Percentiles rank a stretch among this genome's conserved stretches.
phyloP scores from a whole-genome alignment of 257 asterid genomes.

The Anisodus acutangulus region DNA sequence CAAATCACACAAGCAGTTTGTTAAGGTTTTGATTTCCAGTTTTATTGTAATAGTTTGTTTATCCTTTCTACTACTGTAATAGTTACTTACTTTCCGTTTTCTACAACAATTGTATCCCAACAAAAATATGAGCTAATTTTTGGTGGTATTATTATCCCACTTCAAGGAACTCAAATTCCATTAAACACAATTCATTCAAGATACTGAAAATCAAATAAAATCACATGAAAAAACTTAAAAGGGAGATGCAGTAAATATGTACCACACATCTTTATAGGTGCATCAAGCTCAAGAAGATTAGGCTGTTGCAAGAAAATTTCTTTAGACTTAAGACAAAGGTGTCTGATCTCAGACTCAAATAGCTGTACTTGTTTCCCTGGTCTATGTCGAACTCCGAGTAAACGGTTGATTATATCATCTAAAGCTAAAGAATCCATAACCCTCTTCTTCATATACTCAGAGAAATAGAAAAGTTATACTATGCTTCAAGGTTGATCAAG shows the following conservation, averaged over 20 bases:
- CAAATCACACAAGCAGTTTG: too few species aligned
- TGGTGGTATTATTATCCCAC: too few species aligned
- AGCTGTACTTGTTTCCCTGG: conserved; percentile 93
- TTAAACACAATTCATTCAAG: too few species aligned
- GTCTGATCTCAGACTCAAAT: conserved; percentile 79
- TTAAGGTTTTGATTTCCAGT: too few species aligned
- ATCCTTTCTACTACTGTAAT: too few species aligned
- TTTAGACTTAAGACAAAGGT: conserved; percentile 69
- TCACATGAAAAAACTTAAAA: neutral
- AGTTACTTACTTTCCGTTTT: too few species aligned
- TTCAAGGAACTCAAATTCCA: too few species aligned
- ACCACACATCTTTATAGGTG: conserved; percentile 96
- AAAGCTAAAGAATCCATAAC: conserved; percentile 63
- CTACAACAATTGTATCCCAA: too few species aligned
- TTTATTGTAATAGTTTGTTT: too few species aligned
- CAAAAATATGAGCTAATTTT: too few species aligned
- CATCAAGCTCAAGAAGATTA: conserved; percentile 92
- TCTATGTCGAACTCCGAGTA: conserved; percentile 73
- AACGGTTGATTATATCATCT: conserved; percentile 69
- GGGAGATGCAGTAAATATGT: neutral
- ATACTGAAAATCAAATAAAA: too few species aligned
- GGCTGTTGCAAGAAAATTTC: conserved; percentile 80
- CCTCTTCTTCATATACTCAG: neutral
- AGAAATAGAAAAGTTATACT: neutral
- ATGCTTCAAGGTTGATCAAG: neutral